Evolutionary conservation across 768 basidiomycete species (phyloP).

Genomic region (Paxillus rubicundulus): DNA sequence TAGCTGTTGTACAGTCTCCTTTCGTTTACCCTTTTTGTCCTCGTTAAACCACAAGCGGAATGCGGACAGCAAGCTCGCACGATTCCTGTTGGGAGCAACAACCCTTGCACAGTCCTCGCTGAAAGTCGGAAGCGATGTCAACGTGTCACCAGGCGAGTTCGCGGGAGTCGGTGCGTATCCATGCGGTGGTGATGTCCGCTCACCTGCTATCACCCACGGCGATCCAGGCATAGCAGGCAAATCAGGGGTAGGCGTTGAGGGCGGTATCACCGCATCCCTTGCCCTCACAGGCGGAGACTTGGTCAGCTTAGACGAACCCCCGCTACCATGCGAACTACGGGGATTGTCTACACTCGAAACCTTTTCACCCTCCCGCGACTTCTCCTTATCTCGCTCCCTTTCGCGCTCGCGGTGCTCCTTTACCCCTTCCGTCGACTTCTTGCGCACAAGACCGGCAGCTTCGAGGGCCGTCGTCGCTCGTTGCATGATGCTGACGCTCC

Average conservation of each 20-base stretch:
- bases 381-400: conserved; percentile 38
- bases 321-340: conserved; percentile 62
- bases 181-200: conserved; percentile 37
- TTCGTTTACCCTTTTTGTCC: conserved; percentile 84
- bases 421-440: conserved; percentile 77
- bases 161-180: conserved; percentile 44
- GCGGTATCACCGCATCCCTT: conserved; percentile 41
- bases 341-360: conserved; percentile 51
- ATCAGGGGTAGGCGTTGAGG: conserved; percentile 51
- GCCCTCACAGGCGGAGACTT: conserved; percentile 68
- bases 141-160: conserved; percentile 53
- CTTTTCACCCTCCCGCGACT: conserved; percentile 43
- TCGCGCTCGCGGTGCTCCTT: conserved; percentile 56
- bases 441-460: conserved; percentile 78
- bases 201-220: conserved; percentile 69
- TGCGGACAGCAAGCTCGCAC: conserved; percentile 78
- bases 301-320: conserved; percentile 55
- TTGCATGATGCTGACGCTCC: conserved; percentile 95
- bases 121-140: conserved; percentile 45
- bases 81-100: conserved; percentile 48
- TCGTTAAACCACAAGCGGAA: conserved; percentile 94
- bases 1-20: conserved; percentile 37
- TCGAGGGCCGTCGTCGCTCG: conserved; percentile 89
- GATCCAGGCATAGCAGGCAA: conserved; percentile 47
- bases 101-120: conserved; percentile 34